These are phyloP conservation scores for Leucocoprinus birnbaumii DNA, from an alignment of 768 basidiomycete species.

Conservation along the genomic window DNA sequence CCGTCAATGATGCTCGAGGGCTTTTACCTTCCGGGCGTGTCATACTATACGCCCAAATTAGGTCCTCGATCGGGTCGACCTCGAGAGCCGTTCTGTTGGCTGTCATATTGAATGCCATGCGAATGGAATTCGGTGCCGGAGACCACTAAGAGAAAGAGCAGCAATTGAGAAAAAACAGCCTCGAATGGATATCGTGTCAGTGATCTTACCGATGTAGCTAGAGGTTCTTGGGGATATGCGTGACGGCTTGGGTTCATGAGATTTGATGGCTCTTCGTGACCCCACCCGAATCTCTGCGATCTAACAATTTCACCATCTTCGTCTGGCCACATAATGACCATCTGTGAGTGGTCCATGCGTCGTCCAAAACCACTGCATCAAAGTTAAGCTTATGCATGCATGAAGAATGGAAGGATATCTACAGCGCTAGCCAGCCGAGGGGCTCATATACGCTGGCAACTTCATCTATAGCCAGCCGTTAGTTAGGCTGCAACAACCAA, in stretches of 20 bases:
- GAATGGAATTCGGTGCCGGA: conserved; percentile 27
- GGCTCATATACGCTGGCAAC: conserved; percentile 35
- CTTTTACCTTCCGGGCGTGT: conserved; percentile 21
- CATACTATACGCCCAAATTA: conserved; percentile 41
- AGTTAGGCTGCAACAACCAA: neutral
- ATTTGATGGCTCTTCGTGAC: conserved; percentile 44
- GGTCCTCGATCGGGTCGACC: conserved; percentile 23
- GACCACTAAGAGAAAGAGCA: conserved; percentile 19
- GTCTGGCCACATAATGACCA: conserved; percentile 54
- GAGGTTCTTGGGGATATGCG: conserved; percentile 36
- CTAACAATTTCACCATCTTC: conserved; percentile 52
- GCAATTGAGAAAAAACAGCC: neutral
- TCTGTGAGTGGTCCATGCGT: conserved; percentile 46
- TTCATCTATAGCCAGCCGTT: conserved; percentile 32
- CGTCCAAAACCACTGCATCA: conserved; percentile 46
- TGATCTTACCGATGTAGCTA: conserved; percentile 27
- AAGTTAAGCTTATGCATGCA: neutral
- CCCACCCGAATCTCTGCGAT: conserved; percentile 52
- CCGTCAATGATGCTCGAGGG: conserved; percentile 7
- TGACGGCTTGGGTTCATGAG: conserved; percentile 41
- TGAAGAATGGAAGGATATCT: conserved; percentile 15
- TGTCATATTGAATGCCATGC: conserved; percentile 40
- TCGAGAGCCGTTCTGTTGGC: conserved; percentile 31
- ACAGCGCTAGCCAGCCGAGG: conserved; percentile 57
- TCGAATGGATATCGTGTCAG: neutral